Conservation (phyloP, 2,329 filamentous ascomycete genomes). For the Penicillium thymicola region DNA sequence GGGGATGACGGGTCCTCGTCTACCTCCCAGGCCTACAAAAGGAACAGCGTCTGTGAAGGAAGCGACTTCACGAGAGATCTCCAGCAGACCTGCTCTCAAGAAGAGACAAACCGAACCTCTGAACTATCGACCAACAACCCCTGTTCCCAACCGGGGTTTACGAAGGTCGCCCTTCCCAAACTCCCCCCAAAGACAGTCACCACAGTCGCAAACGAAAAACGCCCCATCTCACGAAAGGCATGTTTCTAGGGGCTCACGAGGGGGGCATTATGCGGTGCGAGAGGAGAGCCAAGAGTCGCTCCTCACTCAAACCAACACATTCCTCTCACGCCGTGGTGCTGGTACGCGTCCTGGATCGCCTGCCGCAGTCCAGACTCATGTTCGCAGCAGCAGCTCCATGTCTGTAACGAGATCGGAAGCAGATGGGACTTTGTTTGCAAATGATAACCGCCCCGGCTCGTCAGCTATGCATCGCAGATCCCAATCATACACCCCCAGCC, state of each 20-base stretch:
- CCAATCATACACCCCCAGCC: conserved; percentile 43
- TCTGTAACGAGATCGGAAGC: conserved; percentile 43
- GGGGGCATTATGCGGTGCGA: conserved; percentile 36
- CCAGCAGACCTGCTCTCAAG: conserved; percentile 8
- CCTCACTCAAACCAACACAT: conserved; percentile 43
- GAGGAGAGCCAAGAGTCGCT: conserved; percentile 42
- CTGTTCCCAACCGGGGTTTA: conserved; percentile 30
- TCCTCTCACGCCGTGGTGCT: conserved; percentile 38
- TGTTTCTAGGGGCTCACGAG: conserved; percentile 18
- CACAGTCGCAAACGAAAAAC: conserved; percentile 22
- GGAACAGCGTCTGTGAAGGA: conserved; percentile 18
- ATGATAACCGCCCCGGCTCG: conserved; percentile 31
- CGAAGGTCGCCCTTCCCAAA: conserved; percentile 29
- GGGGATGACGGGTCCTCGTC: conserved; percentile 1
- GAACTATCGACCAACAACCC: conserved; percentile 14
- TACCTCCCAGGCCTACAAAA: conserved; percentile 18
- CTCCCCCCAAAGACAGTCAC: conserved; percentile 20
- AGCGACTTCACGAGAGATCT: conserved; percentile 9
- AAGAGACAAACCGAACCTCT: conserved; percentile 11
- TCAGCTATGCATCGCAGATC: conserved; percentile 32
- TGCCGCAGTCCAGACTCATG: conserved; percentile 38
- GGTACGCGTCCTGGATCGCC: conserved; percentile 40
- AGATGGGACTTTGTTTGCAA: conserved; percentile 34
- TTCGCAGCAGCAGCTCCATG: conserved; percentile 44
- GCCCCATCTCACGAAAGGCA: conserved; percentile 13